Evolutionary conservation across 2,329 filamentous ascomycete genomes (phyloP).

Genomic region (Lecanicillium sp.): DNA sequence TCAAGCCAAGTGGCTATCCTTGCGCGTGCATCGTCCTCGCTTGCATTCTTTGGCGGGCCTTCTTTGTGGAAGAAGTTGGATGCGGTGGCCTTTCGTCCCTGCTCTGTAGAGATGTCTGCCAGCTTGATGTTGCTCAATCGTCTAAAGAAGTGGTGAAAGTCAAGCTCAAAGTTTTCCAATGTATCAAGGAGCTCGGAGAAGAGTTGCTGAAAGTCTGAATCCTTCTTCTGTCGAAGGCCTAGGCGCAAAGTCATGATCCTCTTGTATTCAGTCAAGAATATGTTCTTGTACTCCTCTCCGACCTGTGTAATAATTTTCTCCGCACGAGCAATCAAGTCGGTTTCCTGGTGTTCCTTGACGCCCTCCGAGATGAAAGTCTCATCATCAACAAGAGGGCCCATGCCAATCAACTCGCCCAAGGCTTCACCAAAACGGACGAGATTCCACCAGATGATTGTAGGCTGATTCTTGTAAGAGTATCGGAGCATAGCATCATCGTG

Average conservation of each 20-base stretch:
- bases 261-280: constrained; percentile 87
- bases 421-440: constrained; percentile 84
- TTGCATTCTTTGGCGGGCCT: constrained; percentile 49
- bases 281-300: constrained; percentile 80
- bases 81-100: constrained; percentile 54
- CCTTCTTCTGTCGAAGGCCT: constrained; percentile 61
- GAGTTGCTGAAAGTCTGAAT: constrained; percentile 69
- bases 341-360: constrained; percentile 52
- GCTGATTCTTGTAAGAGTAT: constrained; percentile 90
- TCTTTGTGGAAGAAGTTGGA: constrained; percentile 73
- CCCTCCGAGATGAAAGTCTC: constrained; percentile 64
- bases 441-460: constrained; percentile 98
- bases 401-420: constrained; percentile 79
- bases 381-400: constrained; percentile 64
- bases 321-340: constrained; percentile 66
- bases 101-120: constrained; percentile 54
- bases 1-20: constrained; percentile 72
- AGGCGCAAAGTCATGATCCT: constrained; percentile 72
- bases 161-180: constrained; percentile 72
- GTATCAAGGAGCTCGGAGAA: constrained; percentile 78
- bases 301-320: constrained; percentile 73
- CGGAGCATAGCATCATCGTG: constrained; percentile 85
- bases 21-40: constrained; percentile 55
- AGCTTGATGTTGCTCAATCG: constrained; percentile 59
- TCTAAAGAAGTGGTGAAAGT: constrained; percentile 93